Percentiles rank a stretch among this genome's conserved stretches.
Conservation (phyloP, 352 stramenopile genomes). For the Blastocystis sp. region DNA sequence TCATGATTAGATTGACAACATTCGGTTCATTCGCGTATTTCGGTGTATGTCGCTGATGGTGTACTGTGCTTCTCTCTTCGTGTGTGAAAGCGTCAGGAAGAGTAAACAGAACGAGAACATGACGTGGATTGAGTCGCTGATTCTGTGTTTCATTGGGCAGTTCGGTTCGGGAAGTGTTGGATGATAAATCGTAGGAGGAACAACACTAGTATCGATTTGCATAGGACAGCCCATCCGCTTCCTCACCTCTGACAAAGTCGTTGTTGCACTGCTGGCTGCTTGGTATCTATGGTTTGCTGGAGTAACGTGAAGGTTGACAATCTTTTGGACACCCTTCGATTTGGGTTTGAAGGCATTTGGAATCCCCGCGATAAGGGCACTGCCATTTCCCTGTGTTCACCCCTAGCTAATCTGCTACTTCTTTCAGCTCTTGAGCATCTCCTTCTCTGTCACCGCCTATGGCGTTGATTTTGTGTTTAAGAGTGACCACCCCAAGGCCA, state of each 20-base stretch:
- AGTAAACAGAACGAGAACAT: constrained; percentile 15
- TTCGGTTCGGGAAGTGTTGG: not conserved
- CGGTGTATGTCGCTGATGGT: not conserved
- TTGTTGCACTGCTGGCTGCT: not conserved
- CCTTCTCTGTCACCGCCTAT: not conserved
- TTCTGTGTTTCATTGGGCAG: constrained; percentile 33
- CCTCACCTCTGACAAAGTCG: not conserved
- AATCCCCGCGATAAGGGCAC: not conserved
- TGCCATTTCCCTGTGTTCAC: not conserved
- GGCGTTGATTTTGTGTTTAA: constrained; percentile 27
- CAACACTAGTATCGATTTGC: not conserved
- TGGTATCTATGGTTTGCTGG: constrained; percentile 23
- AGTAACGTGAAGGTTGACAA: constrained; percentile 1
- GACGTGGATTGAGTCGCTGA: constrained; percentile 41
- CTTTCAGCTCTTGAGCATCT: constrained; percentile 1
- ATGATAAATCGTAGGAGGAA: constrained; percentile 5
- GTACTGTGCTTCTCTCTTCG: constrained; percentile 3
- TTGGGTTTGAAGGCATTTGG: not conserved
- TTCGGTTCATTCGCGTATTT: constrained; percentile 32
- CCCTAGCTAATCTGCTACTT: not conserved
- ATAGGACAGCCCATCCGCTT: not conserved
- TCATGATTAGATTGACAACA: constrained; percentile 32
- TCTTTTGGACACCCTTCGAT: constrained; percentile 17
- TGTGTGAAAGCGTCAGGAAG: constrained; percentile 34
- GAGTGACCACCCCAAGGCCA: not conserved